These are phyloP conservation scores for Ceratobasidium sp. DNA, from an alignment of 1,284 basidiomycete genomes.

Conservation along the genomic window DNA sequence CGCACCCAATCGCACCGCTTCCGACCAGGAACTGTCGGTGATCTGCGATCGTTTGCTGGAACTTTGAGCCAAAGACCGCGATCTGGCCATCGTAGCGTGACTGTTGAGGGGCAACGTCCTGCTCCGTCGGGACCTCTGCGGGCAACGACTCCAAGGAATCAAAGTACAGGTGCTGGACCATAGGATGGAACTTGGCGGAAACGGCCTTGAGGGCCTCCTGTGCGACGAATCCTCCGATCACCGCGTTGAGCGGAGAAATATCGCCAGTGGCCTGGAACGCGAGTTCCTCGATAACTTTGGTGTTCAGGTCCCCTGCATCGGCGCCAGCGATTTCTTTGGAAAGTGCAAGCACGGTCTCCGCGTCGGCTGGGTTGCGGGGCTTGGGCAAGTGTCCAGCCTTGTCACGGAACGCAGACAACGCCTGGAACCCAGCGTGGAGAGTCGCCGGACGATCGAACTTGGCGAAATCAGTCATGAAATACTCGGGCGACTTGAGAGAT, in stretches of 20 bases:
- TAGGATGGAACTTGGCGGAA: constrained; percentile 98
- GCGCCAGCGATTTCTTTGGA: constrained; percentile 79
- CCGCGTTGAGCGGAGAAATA: constrained; percentile 90
- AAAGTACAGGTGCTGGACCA: constrained; percentile 96
- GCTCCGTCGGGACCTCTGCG: constrained; percentile 76
- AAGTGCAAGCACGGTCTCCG: constrained; percentile 72
- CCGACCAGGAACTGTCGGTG: constrained; percentile 97
- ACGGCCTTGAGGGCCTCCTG: constrained; percentile 98
- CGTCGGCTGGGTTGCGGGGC: constrained; percentile 87
- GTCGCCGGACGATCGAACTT: constrained; percentile 95
- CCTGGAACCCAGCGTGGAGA: constrained; percentile 96
- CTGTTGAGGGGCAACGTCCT: constrained; percentile 84
- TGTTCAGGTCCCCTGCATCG: constrained; percentile 76
- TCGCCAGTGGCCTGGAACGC: constrained; percentile 96
- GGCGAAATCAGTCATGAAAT: constrained; percentile 96
- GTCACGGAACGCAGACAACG: constrained; percentile 83
- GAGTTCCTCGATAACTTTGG: constrained; percentile 81
- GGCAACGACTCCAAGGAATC: constrained; percentile 97
- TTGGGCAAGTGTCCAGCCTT: constrained; percentile 79
- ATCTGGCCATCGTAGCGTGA: constrained; percentile 95
- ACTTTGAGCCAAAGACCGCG: constrained; percentile 92
- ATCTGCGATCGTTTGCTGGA: constrained; percentile 94
- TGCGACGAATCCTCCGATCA: constrained; percentile 97
- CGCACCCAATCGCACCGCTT: constrained; percentile 98
- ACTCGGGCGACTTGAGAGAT: constrained; percentile 84